phyloP scores from a whole-genome alignment of 257 asterid genomes.

The Solanum tarapatanum region DNA sequence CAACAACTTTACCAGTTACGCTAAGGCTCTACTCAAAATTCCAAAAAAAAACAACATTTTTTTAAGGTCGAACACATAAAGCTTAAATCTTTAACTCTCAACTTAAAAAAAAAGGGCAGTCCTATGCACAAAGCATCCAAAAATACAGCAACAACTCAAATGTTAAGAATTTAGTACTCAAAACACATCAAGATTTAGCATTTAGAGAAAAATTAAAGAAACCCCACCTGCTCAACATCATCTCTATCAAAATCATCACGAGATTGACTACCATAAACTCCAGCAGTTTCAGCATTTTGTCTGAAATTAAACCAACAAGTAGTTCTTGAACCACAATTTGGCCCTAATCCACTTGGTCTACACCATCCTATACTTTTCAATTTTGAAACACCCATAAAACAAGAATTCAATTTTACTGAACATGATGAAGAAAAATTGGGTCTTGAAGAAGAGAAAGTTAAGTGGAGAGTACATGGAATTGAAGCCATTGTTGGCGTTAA shows the following conservation, averaged over 20 bases:
- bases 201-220: no score
- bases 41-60: not conserved
- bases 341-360: slow-evolving; percentile 31
- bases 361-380: slow-evolving; percentile 32
- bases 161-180: no score
- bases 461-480: slow-evolving; percentile 28
- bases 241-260: slow-evolving; percentile 93
- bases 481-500: slow-evolving; percentile 34
- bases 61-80: not conserved
- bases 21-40: not conserved
- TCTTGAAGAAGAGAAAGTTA: slow-evolving; percentile 10
- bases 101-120: not conserved
- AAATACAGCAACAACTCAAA: not conserved
- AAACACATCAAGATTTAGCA: not conserved
- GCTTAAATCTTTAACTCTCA: not conserved
- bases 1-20: no score
- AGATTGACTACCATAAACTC: slow-evolving; percentile 81
- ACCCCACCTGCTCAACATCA: slow-evolving; percentile 80
- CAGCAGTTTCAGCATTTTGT: slow-evolving; percentile 85
- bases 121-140: not conserved
- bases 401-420: slow-evolving; percentile 10
- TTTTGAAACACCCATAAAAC: slow-evolving; percentile 19
- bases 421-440: not conserved
- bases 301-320: slow-evolving; percentile 90
- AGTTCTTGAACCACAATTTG: slow-evolving; percentile 42